These are phyloP conservation scores for Pseudonitzschia pungens DNA, from an alignment of 108 stramenopile genomes.

Conservation along the genomic window DNA sequence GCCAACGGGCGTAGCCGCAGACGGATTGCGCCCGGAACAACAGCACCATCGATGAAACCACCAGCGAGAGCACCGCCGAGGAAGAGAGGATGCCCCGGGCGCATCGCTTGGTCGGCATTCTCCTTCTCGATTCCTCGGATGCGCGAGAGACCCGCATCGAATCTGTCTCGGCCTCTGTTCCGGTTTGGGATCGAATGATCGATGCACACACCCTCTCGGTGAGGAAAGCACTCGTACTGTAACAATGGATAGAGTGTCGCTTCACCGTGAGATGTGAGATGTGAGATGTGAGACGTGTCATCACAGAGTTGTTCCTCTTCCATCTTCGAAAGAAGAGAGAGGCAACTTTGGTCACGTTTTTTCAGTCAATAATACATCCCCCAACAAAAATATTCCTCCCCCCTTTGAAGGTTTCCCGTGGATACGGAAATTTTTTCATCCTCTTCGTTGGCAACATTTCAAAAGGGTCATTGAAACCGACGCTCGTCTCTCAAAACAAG, in stretches of 20 bases:
- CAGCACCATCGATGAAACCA: background rate
- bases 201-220: no score
- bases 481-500: no score
- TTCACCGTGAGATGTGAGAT: no score
- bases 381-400: no score
- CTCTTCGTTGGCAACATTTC: conserved; percentile 1
- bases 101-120: background rate
- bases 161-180: background rate
- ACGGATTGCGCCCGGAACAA: background rate
- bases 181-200: background rate
- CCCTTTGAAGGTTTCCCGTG: background rate
- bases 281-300: no score
- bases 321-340: no score
- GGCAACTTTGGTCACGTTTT: no score
- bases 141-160: background rate
- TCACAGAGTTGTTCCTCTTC: no score
- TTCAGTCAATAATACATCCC: no score
- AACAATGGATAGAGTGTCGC: no score
- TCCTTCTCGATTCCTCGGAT: background rate
- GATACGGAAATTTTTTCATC: background rate
- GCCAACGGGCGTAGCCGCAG: conserved; percentile 40
- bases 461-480: conserved; percentile 4
- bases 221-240: background rate
- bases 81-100: background rate
- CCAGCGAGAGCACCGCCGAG: background rate